Evolutionary conservation across 371 early-diverging fungal genomes (phyloP).

Genomic region (Vairimorpha necatrix): DNA sequence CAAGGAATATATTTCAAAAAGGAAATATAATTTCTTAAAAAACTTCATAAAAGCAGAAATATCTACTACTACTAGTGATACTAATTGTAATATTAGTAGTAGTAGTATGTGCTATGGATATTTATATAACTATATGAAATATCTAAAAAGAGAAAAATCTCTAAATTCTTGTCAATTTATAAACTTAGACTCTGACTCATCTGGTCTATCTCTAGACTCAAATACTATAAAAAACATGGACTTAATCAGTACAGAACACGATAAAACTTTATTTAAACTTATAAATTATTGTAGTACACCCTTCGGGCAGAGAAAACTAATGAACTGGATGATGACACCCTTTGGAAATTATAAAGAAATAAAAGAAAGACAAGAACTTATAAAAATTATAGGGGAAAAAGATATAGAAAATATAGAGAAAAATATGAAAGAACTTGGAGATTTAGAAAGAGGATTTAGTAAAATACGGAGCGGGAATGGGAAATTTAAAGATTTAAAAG

Average conservation of each 20-base stretch:
- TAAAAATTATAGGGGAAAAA: constrained; percentile 70
- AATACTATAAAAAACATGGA: constrained; percentile 84
- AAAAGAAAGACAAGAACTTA: constrained; percentile 74
- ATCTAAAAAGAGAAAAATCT: constrained; percentile 36
- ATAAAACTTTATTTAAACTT: constrained; percentile 77
- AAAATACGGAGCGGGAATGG: constrained; percentile 77
- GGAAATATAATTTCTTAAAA: neutral
- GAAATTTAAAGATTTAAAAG: constrained; percentile 65
- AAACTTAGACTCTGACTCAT: constrained; percentile 53
- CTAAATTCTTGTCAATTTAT: constrained; percentile 33
- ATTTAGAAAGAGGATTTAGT: constrained; percentile 80
- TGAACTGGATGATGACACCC: constrained; percentile 57
- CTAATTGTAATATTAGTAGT: constrained; percentile 20
- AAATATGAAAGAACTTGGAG: constrained; percentile 69
- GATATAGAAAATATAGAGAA: constrained; percentile 50
- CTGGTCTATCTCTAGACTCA: constrained; percentile 78
- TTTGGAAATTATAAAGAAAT: constrained; percentile 67
- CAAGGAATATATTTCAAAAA: constrained; percentile 57
- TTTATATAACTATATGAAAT: constrained; percentile 53
- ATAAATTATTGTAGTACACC: constrained; percentile 55
- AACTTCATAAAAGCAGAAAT: constrained; percentile 1
- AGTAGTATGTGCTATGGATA: constrained; percentile 48
- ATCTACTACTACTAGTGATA: neutral
- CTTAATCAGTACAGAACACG: constrained; percentile 73
- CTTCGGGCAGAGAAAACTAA: constrained; percentile 56